Evolutionary conservation across 352 stramenopile species (phyloP).

Genomic region (Blastocystis sp.): DNA sequence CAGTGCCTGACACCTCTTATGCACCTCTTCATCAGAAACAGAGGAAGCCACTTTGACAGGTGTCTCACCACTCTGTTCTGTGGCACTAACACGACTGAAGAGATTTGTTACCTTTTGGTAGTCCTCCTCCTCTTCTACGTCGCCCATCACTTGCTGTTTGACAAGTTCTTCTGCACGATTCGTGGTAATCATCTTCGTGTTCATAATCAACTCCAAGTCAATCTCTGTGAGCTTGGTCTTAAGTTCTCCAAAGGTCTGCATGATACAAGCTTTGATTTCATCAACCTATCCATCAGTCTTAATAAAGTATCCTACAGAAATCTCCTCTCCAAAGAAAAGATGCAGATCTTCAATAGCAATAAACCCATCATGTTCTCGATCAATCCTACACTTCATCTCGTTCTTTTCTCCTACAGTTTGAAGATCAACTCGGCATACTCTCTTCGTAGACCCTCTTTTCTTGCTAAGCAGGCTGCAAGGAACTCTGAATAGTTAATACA

Average conservation of each 20-base stretch:
- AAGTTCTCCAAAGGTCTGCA: constrained; percentile 59
- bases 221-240: constrained; percentile 32
- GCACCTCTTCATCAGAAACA: neutral
- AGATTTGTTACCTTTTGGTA: constrained; percentile 33
- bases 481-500: constrained; percentile 63
- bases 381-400: constrained; percentile 18
- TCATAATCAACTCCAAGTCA: constrained; percentile 62
- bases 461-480: constrained; percentile 39
- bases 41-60: neutral
- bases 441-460: constrained; percentile 25
- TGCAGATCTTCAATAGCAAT: constrained; percentile 62
- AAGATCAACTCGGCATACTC: constrained; percentile 64
- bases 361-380: constrained; percentile 45
- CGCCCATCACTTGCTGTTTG: constrained; percentile 12
- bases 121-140: constrained; percentile 42
- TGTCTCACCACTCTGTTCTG: neutral
- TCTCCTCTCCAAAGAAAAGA: constrained; percentile 59
- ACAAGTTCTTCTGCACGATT: constrained; percentile 50
- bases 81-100: constrained; percentile 24
- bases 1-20: constrained; percentile 8
- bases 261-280: constrained; percentile 58
- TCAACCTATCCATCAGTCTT: neutral
- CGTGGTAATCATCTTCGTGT: constrained; percentile 62
- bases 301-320: neutral
- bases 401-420: neutral